Evolutionary conservation across 2,329 filamentous ascomycete genomes (phyloP).

Genomic region (Cadophora sp.): DNA sequence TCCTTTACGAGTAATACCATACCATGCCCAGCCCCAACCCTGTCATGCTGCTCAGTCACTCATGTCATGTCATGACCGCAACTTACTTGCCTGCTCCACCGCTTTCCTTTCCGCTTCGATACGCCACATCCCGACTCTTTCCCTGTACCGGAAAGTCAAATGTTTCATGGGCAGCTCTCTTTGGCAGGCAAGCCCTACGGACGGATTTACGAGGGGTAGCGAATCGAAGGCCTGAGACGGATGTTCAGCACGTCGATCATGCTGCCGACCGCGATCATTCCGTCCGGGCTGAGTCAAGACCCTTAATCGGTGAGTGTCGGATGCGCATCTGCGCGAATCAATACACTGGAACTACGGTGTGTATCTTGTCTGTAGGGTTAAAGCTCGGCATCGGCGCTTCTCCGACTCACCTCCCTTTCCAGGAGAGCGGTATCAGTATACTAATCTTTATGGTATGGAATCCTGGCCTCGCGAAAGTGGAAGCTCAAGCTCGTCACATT

Average conservation of each 20-base stretch:
- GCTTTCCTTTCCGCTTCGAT: neutral
- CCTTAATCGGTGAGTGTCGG: slow-evolving; percentile 2
- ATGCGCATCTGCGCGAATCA: neutral
- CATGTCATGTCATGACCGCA: slow-evolving; percentile 14
- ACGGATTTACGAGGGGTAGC: neutral
- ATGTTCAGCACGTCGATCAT: slow-evolving; percentile 10
- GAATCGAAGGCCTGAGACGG: slow-evolving; percentile 5
- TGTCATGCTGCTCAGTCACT: neutral
- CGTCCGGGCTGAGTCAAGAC: slow-evolving; percentile 4
- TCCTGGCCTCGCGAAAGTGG: neutral
- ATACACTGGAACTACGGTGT: neutral
- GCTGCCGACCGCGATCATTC: slow-evolving; percentile 7
- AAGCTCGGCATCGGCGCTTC: slow-evolving; percentile 10
- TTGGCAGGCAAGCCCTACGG: neutral
- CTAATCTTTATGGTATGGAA: neutral
- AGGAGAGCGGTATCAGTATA: neutral
- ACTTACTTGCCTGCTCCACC: neutral
- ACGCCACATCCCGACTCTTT: neutral
- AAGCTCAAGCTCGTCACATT: slow-evolving; percentile 10
- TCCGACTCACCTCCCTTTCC: neutral
- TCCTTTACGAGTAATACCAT: neutral
- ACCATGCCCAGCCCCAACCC: neutral
- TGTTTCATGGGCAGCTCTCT: neutral
- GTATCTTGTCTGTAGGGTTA: neutral
- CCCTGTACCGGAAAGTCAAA: slow-evolving; percentile 1